Percentiles rank a stretch among this genome's conserved stretches.
phyloP scores from a whole-genome alignment of 371 early-diverging fungal species.

The Zychaea mexicana region DNA sequence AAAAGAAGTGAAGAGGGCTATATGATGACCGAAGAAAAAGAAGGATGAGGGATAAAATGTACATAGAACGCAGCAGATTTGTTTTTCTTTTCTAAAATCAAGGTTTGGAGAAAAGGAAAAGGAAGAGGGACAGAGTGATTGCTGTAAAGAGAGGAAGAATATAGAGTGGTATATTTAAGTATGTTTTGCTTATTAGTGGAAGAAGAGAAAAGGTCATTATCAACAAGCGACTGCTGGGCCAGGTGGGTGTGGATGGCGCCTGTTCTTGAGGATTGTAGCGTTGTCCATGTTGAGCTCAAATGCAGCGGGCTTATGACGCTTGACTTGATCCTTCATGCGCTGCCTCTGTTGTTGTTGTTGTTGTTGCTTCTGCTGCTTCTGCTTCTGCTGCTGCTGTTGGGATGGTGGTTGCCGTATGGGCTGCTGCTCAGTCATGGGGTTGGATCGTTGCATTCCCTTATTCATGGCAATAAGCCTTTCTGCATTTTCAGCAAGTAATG shows the following conservation, averaged over 20 bases:
- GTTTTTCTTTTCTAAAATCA: neutral
- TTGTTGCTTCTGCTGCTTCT: neutral
- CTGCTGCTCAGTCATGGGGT: neutral
- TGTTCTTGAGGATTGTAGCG: slow-evolving; percentile 22
- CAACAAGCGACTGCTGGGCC: neutral
- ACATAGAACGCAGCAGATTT: neutral
- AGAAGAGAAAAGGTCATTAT: neutral
- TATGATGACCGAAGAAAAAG: neutral
- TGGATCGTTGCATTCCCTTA: slow-evolving; percentile 2
- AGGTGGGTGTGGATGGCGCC: slow-evolving; percentile 15
- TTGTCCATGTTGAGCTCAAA: slow-evolving; percentile 23
- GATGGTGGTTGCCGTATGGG: neutral
- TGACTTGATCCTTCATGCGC: neutral
- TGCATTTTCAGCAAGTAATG: slow-evolving; percentile 7
- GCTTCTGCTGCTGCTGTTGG: neutral
- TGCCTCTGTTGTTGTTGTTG: neutral
- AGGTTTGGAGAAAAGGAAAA: neutral
- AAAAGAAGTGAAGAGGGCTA: neutral
- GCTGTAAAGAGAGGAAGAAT: neutral
- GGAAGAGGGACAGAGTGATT: neutral
- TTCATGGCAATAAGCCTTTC: slow-evolving; percentile 7
- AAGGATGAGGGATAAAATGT: neutral
- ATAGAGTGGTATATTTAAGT: neutral
- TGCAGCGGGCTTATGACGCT: neutral
- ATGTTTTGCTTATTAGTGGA: no score